Percentiles rank a stretch among this genome's conserved stretches.
phyloP scores from a whole-genome alignment of 1,284 basidiomycete species.

The Ustilago tritici region DNA sequence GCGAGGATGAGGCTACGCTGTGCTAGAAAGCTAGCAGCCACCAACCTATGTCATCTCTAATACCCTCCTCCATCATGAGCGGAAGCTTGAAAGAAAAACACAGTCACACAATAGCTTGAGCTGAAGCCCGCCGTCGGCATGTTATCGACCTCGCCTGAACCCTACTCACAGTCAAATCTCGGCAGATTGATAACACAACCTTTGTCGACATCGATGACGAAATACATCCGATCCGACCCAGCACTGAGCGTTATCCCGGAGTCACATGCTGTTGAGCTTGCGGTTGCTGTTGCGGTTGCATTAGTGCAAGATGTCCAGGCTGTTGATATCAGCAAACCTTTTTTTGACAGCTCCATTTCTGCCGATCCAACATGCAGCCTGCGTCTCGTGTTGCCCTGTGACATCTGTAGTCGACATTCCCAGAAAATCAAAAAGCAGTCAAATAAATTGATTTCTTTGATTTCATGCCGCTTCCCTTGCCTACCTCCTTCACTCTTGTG shows the following conservation, averaged over 20 bases:
- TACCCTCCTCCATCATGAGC: no score
- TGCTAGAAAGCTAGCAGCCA: no score
- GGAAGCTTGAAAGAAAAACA: no score
- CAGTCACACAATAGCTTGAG: no score
- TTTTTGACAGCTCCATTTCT: conserved; percentile 3
- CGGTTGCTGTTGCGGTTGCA: neutral
- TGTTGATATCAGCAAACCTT: neutral
- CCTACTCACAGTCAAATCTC: neutral
- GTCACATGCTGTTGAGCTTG: neutral
- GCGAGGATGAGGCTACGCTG: no score
- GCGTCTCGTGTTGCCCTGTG: conserved; percentile 1
- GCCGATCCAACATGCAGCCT: conserved; percentile 2
- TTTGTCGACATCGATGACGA: conserved; percentile 4
- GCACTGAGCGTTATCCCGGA: no score
- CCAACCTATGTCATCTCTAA: no score
- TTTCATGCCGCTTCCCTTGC: conserved; percentile 2
- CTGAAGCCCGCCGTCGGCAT: neutral
- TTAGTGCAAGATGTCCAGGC: neutral
- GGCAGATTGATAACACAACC: neutral
- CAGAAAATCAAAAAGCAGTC: neutral
- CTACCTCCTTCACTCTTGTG: neutral
- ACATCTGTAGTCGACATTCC: conserved; percentile 22
- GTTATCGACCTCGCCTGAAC: neutral
- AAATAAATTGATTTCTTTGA: neutral
- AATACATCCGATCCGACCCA: neutral